phyloP scores from a whole-genome alignment of 140 eudicot species.

The Stevia rebaudiana region DNA sequence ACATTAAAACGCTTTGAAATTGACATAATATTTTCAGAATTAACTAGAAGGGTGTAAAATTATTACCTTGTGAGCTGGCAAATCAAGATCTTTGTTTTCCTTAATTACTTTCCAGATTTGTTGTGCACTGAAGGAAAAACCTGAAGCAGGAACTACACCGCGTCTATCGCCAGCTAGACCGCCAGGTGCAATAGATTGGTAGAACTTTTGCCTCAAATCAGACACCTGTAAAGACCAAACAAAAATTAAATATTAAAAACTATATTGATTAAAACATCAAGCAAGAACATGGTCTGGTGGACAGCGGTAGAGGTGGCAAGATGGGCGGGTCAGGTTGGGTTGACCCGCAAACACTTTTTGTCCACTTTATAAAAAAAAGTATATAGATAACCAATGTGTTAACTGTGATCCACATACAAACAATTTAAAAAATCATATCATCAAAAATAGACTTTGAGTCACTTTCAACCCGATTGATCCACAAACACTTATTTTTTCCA shows the following conservation, averaged over 20 bases:
- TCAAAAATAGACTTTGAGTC: not conserved
- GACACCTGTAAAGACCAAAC: constrained; percentile 53
- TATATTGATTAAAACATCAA: not conserved
- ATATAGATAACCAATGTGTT: not conserved
- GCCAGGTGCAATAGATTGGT: constrained; percentile 92
- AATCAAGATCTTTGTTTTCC: constrained; percentile 96
- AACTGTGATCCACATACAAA: not conserved
- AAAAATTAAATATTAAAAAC: not conserved
- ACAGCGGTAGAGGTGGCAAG: not conserved
- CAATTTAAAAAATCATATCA: not conserved
- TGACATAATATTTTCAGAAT: not conserved
- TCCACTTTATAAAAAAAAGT: not conserved
- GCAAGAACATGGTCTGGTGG: not conserved
- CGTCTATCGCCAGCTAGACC: constrained; percentile 99
- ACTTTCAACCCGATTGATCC: not conserved
- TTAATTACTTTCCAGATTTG: constrained; percentile 89
- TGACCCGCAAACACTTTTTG: not conserved
- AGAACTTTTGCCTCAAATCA: constrained; percentile 63
- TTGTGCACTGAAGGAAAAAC: constrained; percentile 86
- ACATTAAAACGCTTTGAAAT: not conserved
- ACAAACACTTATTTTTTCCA: not conserved
- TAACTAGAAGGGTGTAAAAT: not conserved
- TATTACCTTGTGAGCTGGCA: constrained; percentile 95
- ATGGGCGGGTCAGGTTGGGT: not conserved
- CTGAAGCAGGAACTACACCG: constrained; percentile 98